Evolutionary conservation across 371 early-diverging fungal genomes (phyloP).

Genomic region (Parasitella parasitica): DNA sequence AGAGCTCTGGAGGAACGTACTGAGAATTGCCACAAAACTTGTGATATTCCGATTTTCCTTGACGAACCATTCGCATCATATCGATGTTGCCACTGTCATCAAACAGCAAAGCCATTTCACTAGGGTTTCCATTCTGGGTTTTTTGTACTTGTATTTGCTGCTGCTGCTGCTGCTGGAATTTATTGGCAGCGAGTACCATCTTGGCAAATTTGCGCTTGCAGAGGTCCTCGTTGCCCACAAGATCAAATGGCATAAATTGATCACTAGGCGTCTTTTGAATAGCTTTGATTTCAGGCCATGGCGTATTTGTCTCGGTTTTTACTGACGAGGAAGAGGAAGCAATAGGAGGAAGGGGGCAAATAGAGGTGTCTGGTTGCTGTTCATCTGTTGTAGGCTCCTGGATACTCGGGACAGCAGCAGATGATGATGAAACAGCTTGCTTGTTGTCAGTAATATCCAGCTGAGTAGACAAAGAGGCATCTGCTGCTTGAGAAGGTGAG

Average conservation of each 20-base stretch:
- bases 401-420: not conserved
- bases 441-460: not conserved
- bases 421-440: slow-evolving; percentile 4
- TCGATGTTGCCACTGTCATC: slow-evolving; percentile 33
- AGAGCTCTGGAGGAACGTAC: slow-evolving; percentile 43
- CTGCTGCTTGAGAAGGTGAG: not conserved
- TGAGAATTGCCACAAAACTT: slow-evolving; percentile 35
- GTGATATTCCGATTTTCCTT: slow-evolving; percentile 30
- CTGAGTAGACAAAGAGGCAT: not conserved
- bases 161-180: slow-evolving; percentile 19
- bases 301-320: not conserved
- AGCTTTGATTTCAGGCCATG: slow-evolving; percentile 10
- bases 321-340: not conserved
- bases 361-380: not conserved
- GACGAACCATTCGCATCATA: slow-evolving; percentile 19
- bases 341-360: not conserved
- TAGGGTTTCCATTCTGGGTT: slow-evolving; percentile 13
- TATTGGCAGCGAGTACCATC: slow-evolving; percentile 36
- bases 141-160: not conserved
- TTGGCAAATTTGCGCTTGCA: slow-evolving; percentile 38
- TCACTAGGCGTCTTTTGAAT: slow-evolving; percentile 18
- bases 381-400: not conserved
- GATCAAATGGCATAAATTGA: slow-evolving; percentile 15
- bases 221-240: slow-evolving; percentile 32
- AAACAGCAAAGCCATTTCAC: slow-evolving; percentile 31